Evolutionary conservation across 1,284 basidiomycete species (phyloP), one percentile per base, ranked within the genome.

Genomic region (Neonothopanus nambi): DNA sequence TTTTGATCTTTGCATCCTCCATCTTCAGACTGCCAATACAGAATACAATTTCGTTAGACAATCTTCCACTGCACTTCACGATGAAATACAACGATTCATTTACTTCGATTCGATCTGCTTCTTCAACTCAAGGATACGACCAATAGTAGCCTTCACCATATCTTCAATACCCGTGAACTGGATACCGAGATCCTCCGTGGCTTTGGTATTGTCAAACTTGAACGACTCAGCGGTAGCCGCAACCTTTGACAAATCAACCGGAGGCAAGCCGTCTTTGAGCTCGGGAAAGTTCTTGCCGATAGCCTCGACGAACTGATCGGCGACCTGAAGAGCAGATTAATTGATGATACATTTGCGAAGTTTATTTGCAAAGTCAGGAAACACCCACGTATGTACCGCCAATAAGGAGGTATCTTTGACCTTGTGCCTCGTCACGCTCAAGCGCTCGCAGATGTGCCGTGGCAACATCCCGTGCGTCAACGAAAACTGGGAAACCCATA

Each of bases 401-500:
- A 30, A 57, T 52, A 44, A 57, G 56, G 17, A 57, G 52, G n/a
- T 54, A 57, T 20, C 54, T 53, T n/a, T 56, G 54, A 24, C 54
- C 51, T 26, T 46, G 36, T 30, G 57, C 54, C 21, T 23, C 42
- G 13, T 50, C 39, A n/a, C 36, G 51, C 48, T 58, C 54, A 26
- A 56, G 43, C 4, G 57, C 57, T 6, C 50, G 49, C 3, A 58
- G 49, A 58, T 58, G 57, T 6, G 57, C 57, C 12, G 45, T 43
- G 2, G 57, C 57, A 48, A 56, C 54, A 24, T 58, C 57, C 12
- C 54, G 54, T 12, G 35, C 54, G 20, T 55, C 57, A 30, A 54
- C 57, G 24, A 51, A 55, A 13, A 55, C 40, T 7, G 56, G 56
- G 5, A 53, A 52, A 0, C 56, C 56, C 13, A 42, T 41, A 1